Evolutionary conservation across 495 filamentous ascomycete genomes (phyloP).

Genomic region (Talaromyces nanjingensis): DNA sequence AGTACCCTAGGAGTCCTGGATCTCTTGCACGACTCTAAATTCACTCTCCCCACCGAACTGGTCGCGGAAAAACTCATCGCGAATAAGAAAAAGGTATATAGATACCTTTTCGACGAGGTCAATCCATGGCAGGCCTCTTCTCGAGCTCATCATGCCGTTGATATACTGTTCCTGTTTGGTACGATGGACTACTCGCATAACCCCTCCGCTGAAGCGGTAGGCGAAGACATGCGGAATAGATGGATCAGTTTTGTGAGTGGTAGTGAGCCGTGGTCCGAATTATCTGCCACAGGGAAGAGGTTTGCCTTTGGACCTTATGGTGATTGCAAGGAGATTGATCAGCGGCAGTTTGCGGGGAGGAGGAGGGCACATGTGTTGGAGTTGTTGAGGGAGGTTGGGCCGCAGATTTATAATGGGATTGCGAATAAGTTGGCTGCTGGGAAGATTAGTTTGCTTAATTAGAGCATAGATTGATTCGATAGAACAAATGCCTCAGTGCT

Average conservation of each 20-base stretch:
- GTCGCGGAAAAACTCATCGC: slow-evolving; percentile 23
- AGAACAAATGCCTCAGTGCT: background rate
- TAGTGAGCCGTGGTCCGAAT: slow-evolving; percentile 21
- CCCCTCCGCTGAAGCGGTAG: slow-evolving; percentile 22
- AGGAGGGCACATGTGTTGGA: slow-evolving; percentile 22
- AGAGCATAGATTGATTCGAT: background rate
- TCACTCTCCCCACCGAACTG: slow-evolving; percentile 28
- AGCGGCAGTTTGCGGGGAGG: slow-evolving; percentile 24
- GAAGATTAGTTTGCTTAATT: slow-evolving; percentile 33
- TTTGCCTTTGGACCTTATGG: slow-evolving; percentile 32
- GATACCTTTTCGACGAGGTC: slow-evolving; percentile 34
- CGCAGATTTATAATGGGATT: slow-evolving; percentile 27
- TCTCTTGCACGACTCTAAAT: slow-evolving; percentile 29
- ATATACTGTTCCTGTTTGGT: slow-evolving; percentile 36
- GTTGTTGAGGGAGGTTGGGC: slow-evolving; percentile 23
- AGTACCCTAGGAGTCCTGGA: slow-evolving; percentile 31
- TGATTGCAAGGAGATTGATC: slow-evolving; percentile 27
- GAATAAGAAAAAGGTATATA: slow-evolving; percentile 25
- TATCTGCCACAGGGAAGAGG: background rate
- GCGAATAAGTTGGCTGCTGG: slow-evolving; percentile 27
- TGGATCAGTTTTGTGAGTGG: slow-evolving; percentile 31
- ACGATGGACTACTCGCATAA: slow-evolving; percentile 27
- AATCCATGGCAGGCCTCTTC: slow-evolving; percentile 40
- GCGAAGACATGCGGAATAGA: slow-evolving; percentile 26
- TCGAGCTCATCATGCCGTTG: slow-evolving; percentile 38